Evolutionary conservation across 352 stramenopile genomes (phyloP), one percentile per base, ranked within the genome.

Genomic region (Phytophthora fragariae): DNA sequence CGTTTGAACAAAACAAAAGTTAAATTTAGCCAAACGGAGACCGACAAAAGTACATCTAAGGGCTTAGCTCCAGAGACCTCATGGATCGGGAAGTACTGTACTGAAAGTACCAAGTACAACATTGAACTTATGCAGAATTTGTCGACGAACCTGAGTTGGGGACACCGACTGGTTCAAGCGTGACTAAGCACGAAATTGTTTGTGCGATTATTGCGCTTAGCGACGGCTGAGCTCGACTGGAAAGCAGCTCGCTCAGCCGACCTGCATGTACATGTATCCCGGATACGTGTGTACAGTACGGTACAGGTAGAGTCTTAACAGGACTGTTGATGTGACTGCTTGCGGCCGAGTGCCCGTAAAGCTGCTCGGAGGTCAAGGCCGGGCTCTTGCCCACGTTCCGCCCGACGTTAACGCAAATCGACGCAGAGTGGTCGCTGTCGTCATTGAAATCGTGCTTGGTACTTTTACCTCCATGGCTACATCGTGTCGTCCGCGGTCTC

Each of bases 321-420:
- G 27, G 24, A 57, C 24, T 54, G 57, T 62, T 66, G 65, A 62
- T 44, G 44, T 70, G 63, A 65, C 52, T 59, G 55, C 46, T 59
- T 37, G 57, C 57, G 57, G 21, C 35, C 33, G 56, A 12, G 31
- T 49, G 41, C 41, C 41, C 54, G 29, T 29, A 24, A 39, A 41
- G 29, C 29, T 17, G 11, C 49, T 56, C 49, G 49, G 21, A 35
- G 39, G 57, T 63, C 39, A 29, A 47, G 63, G 61, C 52, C 41
- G 15, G 11, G 21, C 52, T 66, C n/a, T 72, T 72, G 65, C 62
- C 58, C 66, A 61, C 67, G 67, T 73, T 73, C 61, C 67, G 67
- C 58, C 58, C 65, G 27, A 67, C 27, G 49, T 47, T 49, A 60
- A 69, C 52, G 53, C 60, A 73, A 73, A 74, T 74, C 67, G 11